Percentiles rank a stretch among this genome's conserved stretches.
phyloP scores from a whole-genome alignment of 2,329 filamentous ascomycete genomes.

The Sporothrix dimorphospora region DNA sequence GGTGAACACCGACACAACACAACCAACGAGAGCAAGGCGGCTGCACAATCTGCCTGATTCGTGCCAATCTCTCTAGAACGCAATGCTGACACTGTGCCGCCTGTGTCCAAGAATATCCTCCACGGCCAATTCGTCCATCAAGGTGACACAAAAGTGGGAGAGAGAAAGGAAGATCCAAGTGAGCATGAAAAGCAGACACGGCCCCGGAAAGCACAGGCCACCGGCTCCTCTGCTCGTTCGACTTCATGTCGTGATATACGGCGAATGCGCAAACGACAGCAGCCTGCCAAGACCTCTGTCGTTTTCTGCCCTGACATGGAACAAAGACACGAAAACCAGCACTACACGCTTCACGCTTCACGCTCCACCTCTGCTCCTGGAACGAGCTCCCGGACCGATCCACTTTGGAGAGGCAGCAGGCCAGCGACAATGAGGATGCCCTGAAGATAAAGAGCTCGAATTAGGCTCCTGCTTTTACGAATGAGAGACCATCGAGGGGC shows the following conservation, averaged over 20 bases:
- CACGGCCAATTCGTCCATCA: not conserved
- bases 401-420: not conserved
- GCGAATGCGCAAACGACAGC: not conserved
- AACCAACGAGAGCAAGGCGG: not conserved
- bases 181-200: not conserved
- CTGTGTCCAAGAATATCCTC: not conserved
- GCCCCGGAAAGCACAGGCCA: conserved; percentile 9
- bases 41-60: not conserved
- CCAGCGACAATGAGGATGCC: not conserved
- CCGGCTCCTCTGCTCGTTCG: not conserved
- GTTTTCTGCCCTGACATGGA: not conserved
- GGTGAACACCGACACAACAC: not conserved
- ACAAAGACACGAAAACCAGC: not conserved
- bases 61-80: not conserved
- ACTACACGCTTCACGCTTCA: not conserved
- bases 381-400: not conserved
- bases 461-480: conserved; percentile 1
- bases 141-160: not conserved
- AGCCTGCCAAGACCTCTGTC: not conserved
- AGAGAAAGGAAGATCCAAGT: not conserved
- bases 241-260: not conserved
- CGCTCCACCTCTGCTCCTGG: not conserved
- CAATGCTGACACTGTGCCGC: not conserved
- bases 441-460: not conserved
- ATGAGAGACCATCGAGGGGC: not conserved